Base-by-base conservation (phyloP, 2,329 filamentous ascomycete genomes). In the Aurifilum marmelostoma region DNA sequence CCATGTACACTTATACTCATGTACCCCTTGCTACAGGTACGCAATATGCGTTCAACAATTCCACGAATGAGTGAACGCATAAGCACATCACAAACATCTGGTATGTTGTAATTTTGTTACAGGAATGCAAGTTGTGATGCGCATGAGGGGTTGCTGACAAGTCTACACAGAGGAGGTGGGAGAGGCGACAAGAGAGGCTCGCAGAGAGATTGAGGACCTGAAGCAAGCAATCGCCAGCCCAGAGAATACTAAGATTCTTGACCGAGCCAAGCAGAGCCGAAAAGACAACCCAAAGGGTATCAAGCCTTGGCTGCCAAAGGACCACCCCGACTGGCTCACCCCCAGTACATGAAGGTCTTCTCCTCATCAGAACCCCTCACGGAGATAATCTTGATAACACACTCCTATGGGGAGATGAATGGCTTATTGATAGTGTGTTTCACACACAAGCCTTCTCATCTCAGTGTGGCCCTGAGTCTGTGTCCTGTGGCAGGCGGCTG, bases 311-410 rank as follows among this genome's bases (percentile, higher is more conserved):
- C 83, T 81, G 62, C 82, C 87, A 27, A 83, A 81, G 67, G 86
- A 90, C 47, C 82, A 90, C 67, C 87, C 88, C 2, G 82, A 87
- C 71, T 91, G 88, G 87, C 83, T 85, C 69, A 77, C 58, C 3
- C 37, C 21, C 2, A 37, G 63, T 41, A 54, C 65, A 52, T 73
- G 59, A 74, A 50, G 14, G 18, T 18, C 29, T 60, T 43, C 18
- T 27, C 39, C 24, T 39, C 66, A 65, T 73, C 73, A 69, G 62
- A 67, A n/a, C n/a, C 72, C 58, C 70, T 67, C 43, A 67, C 61
- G n/a, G 32, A 29, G 27, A 56, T 8, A 29, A 29, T 32, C 52
- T 27, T 14, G 6, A 29, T 18, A 8, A 56, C 27, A 8, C 5
- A 32, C 5, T 29, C 52, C 5, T 54, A 24, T 6, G 50, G 50